Base-by-base conservation (phyloP, 2,329 filamentous ascomycete genomes). In the Massarina eburnea region DNA sequence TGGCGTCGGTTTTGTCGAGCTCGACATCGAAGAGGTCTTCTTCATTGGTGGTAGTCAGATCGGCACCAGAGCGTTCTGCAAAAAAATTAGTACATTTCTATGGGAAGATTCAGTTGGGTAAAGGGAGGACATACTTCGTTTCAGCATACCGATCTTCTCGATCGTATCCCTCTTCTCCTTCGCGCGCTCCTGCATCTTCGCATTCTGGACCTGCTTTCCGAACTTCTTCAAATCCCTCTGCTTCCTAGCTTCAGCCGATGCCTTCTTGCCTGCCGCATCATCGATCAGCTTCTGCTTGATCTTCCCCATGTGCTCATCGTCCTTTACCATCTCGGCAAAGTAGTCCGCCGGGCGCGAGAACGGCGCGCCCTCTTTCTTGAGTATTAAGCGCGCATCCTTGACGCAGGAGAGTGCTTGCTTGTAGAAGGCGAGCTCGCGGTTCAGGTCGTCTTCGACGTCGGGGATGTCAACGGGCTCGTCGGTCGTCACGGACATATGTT, bases 261-360 rank as follows among this genome's bases (percentile, higher is more conserved):
- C 92, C 78, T 96, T 96, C 80, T 96, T 96, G 51, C 84, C 80
- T 9, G 92, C 89, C 0, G 92, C 94, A 66, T 95, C 90, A 64
- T 97, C 91, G 52, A 96, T 81, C 62, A 97, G 77, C 80, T 95
- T 95, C 64, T 86, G 83, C 79, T 95, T 95, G 69, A 99, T 89
- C 79, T 89, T 91, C 68, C 89, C 89, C 94, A 99, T 99, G 72
- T 96, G 94, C 62, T 95, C 92, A 68, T 99, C 94, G 64, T 86
- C 89, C 82, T 97, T 97, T 64, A 96, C 86, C 91, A 97, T 99
- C 79, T 99, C 94, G 35, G 94, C 94, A 62, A 99, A 99, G 76
- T 95, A 99, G 74, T 99, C 94, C 45, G 83, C 85, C 3, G 94
- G 94, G 8, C 94, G 82, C 21, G 89, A 86, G 74, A 99, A 99